A percentile compares a stretch with the other conserved stretches of the same genome.
Conservation (phyloP, 2,329 filamentous ascomycete genomes). For the Huntiella bhutanensis region DNA sequence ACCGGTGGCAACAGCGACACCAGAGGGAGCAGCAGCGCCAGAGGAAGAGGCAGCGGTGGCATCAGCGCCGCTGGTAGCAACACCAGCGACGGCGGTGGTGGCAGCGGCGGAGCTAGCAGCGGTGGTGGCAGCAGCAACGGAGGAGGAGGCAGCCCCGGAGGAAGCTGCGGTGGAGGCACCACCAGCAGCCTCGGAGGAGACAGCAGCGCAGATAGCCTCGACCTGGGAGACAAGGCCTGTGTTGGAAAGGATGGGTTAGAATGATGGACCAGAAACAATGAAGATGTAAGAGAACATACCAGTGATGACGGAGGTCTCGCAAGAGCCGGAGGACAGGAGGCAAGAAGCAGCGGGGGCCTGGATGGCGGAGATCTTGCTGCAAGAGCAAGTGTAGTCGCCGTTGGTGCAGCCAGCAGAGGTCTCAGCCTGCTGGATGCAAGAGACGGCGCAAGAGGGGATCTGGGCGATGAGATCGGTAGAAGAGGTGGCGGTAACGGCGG, state of each 20-base stretch:
- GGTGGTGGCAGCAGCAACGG: slow-evolving; percentile 11
- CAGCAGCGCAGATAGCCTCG: slow-evolving; percentile 15
- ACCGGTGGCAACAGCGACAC: background rate
- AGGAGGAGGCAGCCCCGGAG: background rate
- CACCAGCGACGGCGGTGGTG: background rate
- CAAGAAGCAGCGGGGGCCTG: slow-evolving; percentile 7
- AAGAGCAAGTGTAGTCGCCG: slow-evolving; percentile 11
- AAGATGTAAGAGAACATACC: slow-evolving; percentile 16
- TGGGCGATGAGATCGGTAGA: slow-evolving; percentile 9
- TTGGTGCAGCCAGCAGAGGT: slow-evolving; percentile 3
- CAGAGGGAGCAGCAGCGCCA: background rate
- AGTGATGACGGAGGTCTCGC: slow-evolving; percentile 19
- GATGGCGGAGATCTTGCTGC: slow-evolving; percentile 6
- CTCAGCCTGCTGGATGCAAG: slow-evolving; percentile 10
- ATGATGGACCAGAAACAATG: background rate
- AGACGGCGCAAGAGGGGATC: slow-evolving; percentile 10
- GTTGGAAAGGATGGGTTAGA: slow-evolving; percentile 9
- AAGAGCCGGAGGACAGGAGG: slow-evolving; percentile 14
- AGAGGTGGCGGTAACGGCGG: slow-evolving; percentile 6
- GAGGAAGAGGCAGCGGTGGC: background rate
- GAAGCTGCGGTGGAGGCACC: slow-evolving; percentile 12
- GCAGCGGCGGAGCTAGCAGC: slow-evolving; percentile 12
- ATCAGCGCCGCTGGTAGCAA: background rate
- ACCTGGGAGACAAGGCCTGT: slow-evolving; percentile 14
- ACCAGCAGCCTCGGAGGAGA: slow-evolving; percentile 11